Base-by-base conservation (phyloP, 2,329 filamentous ascomycete genomes). In the Fusarium sp. region DNA sequence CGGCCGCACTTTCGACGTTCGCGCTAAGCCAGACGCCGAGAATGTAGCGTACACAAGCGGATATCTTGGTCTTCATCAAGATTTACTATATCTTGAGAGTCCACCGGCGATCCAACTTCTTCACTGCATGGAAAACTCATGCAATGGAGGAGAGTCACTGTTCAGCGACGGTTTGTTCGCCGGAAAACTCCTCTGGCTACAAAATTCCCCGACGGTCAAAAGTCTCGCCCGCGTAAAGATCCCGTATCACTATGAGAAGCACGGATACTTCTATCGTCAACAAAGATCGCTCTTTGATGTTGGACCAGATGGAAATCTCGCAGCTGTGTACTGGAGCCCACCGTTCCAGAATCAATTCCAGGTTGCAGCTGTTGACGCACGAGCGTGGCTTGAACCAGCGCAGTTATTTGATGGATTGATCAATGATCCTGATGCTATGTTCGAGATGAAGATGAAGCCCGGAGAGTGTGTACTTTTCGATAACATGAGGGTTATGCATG, bases 401-500 rank as follows among this genome's bases (percentile, higher is more conserved):
- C 78, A 82, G 38, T 77, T 80, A 4, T 94, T 97, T 75, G 86
- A 90, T 53, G 65, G 79, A 0, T 72, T 88, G 0, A 81, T 96
- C 29, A 90, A 93, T 71, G 78, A 84, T 2, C 82, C 86, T 0
- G 78, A 83, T 7, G 88, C 88, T 66, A 81, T 94, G 58, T 92
- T 91, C 77, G 87, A 95, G 83, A 86, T 92, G 65, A 92, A 92
- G 81, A 84, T 98, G 80, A 84, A 90, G 59, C 90, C 93, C 7
- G 96, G 95, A 6, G 93, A 97, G 77, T 97, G 94, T 79, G 94
- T 95, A 17, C 87, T 99, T n/a, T 98, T 99, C 79, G 92, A 97
- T 79, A 98, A 98, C 79, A 83, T 90, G 65, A 87, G 95, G 22
- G 86, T 97, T n/a, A 81, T 97, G 78, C 96, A 98, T 83, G 95